Conservation (phyloP, 1,284 basidiomycete genomes). For the Marasmius oreades region DNA sequence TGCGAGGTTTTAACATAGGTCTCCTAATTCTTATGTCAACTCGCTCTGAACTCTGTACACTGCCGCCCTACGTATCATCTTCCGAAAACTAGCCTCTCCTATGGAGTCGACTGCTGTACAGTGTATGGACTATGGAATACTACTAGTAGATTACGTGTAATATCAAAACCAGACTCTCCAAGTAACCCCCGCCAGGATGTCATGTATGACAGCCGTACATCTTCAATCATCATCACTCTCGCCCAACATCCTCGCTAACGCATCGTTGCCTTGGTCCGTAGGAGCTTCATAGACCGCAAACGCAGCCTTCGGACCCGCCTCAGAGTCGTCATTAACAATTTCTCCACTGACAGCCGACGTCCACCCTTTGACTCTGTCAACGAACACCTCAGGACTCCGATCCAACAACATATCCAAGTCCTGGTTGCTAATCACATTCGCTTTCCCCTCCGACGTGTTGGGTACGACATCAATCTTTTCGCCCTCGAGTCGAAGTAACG, state of each 20-base stretch:
- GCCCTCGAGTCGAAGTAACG: slow-evolving; percentile 77
- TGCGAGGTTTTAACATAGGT: no score
- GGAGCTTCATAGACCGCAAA: slow-evolving; percentile 85
- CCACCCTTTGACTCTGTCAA: slow-evolving; percentile 79
- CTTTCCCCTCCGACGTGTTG: slow-evolving; percentile 62
- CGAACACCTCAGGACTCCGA: slow-evolving; percentile 77
- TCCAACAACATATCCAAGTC: slow-evolving; percentile 83
- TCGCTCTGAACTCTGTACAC: no score
- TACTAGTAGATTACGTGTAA: no score
- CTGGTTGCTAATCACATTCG: slow-evolving; percentile 74
- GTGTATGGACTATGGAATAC: no score
- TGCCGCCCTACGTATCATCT: no score
- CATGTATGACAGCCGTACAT: no score
- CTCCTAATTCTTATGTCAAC: no score
- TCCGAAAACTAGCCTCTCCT: no score
- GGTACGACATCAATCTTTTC: slow-evolving; percentile 89
- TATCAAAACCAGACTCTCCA: no score
- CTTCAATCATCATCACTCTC: slow-evolving; percentile 32
- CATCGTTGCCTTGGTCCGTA: slow-evolving; percentile 66
- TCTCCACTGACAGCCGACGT: slow-evolving; percentile 32
- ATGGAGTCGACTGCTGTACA: no score
- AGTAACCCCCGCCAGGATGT: no score
- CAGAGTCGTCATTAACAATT: slow-evolving; percentile 24
- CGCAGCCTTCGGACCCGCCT: slow-evolving; percentile 48
- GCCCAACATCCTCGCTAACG: slow-evolving; percentile 68